Percentiles rank a stretch among this genome's conserved stretches.
phyloP scores from a whole-genome alignment of 768 basidiomycete genomes.

The Trametes sanguinea region DNA sequence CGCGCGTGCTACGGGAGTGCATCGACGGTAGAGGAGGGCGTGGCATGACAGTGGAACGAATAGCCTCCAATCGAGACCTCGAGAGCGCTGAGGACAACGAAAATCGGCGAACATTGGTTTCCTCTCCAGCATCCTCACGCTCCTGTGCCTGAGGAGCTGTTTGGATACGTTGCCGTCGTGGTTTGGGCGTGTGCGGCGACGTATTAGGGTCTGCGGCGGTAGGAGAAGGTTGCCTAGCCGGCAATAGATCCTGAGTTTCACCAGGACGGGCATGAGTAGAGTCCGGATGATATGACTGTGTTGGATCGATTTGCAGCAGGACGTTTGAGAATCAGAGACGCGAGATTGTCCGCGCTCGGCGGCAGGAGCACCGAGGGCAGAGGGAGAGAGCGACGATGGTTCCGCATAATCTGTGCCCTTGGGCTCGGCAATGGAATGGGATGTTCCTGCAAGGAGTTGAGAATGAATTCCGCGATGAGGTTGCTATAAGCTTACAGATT shows the following conservation, averaged over 20 bases:
- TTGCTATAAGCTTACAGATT: conserved; percentile 25
- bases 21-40: conserved; percentile 27
- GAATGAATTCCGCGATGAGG: not conserved
- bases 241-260: not conserved
- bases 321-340: not conserved
- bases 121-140: not conserved
- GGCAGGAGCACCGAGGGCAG: conserved; percentile 1
- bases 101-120: conserved; percentile 19
- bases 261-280: not conserved
- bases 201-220: not conserved
- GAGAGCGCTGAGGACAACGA: conserved; percentile 28
- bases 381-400: conserved; percentile 19
- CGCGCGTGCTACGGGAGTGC: not conserved
- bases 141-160: conserved; percentile 14
- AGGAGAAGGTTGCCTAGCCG: not conserved
- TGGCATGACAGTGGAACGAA: conserved; percentile 26
- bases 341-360: conserved; percentile 1
- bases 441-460: conserved; percentile 23
- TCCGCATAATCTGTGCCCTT: conserved; percentile 9
- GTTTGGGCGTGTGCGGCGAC: conserved; percentile 8
- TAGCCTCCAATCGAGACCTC: conserved; percentile 20
- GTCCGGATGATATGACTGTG: not conserved
- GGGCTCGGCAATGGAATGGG: conserved; percentile 26
- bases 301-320: not conserved
- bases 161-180: conserved; percentile 16